Evolutionary conservation across 345 rosid species (phyloP), one percentile per base, ranked within the genome.

Genomic region (Rubroshorea leprosula): DNA sequence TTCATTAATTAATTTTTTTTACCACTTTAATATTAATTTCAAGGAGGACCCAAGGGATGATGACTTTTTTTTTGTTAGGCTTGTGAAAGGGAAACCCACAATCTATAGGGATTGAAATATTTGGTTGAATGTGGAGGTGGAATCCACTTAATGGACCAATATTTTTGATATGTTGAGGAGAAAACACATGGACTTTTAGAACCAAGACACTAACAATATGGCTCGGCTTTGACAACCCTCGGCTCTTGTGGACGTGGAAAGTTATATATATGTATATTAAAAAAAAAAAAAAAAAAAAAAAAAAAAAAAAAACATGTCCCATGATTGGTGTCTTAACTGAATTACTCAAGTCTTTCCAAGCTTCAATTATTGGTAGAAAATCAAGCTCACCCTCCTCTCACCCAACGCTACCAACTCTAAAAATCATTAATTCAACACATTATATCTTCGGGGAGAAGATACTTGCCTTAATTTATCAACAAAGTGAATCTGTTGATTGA

Each of bases 71-170:
- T 57, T n/a, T n/a, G 68, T 79, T 79, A 69, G 77, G 83, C 66
- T 64, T 46, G 10, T 70, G 80, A 77, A 64, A 81, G 80, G 72
- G 83, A 81, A 79, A 72, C 72, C 78, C 83, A 81, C 83, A 67
- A 70, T 41, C n/a, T n/a, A n/a, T 31, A 2, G 51, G 60, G 21
- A 23, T 51, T 51, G 41, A 78, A 72, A 76, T 68, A 58, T 48
- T 38, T 69, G 77, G 81, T 74, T 76, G 79, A 74, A 70, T 60
- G 84, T 72, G 85, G 90, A 84, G 91, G 75, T 84, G 87, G 87
- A 84, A 79, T 77, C 85, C 87, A 79, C 86, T 73, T 55, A 67
- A 55, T 17, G 54, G 29, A 49, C n/a, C n/a, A n/a, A n/a, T n/a
- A n/a, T n/a, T n/a, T n/a, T n/a, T 54, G 54, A 67, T 69, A 72